phyloP scores from a whole-genome alignment of 73 alveolate species.

The Urostyla sp. region DNA sequence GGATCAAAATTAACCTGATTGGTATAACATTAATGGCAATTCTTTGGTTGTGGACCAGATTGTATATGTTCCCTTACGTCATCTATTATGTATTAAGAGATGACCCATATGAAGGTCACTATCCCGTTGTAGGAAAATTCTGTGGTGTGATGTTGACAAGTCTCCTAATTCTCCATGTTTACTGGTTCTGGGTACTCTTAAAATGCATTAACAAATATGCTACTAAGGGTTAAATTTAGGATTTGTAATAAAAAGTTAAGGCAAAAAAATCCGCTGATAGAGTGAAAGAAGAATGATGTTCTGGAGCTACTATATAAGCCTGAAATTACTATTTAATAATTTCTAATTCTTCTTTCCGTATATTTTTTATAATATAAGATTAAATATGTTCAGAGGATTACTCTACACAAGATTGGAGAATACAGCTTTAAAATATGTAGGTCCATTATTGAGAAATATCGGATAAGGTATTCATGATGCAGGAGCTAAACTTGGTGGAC shows the following conservation, averaged over 20 bases:
- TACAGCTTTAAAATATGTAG: conserved; percentile 36
- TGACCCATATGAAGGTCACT: no score
- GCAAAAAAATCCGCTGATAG: no score
- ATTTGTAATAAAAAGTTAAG: no score
- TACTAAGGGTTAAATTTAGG: no score
- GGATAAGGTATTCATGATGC: conserved; percentile 44
- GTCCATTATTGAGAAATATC: conserved; percentile 43
- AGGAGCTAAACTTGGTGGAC: conserved; percentile 42
- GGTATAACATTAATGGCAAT: not conserved
- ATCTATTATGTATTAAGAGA: conserved; percentile 24
- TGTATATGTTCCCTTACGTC: conserved; percentile 22
- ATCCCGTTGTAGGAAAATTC: conserved; percentile 29
- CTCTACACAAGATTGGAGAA: conserved; percentile 52
- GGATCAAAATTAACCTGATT: not conserved
- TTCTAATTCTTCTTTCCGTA: no score
- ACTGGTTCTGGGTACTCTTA: no score
- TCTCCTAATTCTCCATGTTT: conserved; percentile 20
- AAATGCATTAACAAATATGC: no score
- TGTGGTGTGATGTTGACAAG: conserved; percentile 37
- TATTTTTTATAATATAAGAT: not conserved
- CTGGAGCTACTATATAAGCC: no score
- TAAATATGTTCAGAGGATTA: conserved; percentile 63
- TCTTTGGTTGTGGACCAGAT: conserved; percentile 29
- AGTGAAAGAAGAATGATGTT: no score
- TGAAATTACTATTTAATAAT: no score